A percentile compares a stretch with the other conserved stretches of the same genome.
Conservation (phyloP, 257 asterid species). For the Solanum corneliomulleri region DNA sequence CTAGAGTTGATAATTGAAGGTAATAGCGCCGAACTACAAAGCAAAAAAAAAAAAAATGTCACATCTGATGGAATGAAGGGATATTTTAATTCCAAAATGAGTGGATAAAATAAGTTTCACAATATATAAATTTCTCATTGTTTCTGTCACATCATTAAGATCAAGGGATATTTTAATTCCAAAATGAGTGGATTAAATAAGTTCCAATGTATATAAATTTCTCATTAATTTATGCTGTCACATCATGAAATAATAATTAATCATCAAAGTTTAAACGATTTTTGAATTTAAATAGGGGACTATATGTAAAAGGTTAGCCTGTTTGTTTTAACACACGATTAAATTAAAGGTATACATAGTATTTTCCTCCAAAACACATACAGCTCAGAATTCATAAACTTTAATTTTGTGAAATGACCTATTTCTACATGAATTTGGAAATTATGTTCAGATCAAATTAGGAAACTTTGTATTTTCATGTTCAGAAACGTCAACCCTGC, state of each 20-base stretch:
- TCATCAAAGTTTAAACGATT: neutral
- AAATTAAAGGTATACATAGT: neutral
- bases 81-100: neutral
- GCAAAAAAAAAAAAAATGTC: neutral
- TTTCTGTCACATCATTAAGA: neutral
- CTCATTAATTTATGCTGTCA: neutral
- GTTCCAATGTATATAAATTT: neutral
- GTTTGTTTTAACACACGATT: neutral
- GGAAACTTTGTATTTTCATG: neutral
- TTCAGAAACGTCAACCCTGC: neutral
- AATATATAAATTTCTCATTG: neutral
- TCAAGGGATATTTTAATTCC: neutral
- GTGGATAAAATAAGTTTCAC: neutral
- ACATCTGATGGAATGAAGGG: neutral
- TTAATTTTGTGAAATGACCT: neutral
- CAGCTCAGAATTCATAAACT: neutral
- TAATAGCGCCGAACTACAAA: neutral
- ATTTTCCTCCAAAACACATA: neutral
- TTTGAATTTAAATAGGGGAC: neutral
- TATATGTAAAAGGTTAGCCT: neutral
- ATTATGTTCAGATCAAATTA: neutral
- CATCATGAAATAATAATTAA: neutral
- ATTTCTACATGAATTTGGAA: neutral
- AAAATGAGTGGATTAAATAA: neutral
- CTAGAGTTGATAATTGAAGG: neutral